Evolutionary conservation across 257 asterid species (phyloP).

Genomic region (Linderniella brevidens): DNA sequence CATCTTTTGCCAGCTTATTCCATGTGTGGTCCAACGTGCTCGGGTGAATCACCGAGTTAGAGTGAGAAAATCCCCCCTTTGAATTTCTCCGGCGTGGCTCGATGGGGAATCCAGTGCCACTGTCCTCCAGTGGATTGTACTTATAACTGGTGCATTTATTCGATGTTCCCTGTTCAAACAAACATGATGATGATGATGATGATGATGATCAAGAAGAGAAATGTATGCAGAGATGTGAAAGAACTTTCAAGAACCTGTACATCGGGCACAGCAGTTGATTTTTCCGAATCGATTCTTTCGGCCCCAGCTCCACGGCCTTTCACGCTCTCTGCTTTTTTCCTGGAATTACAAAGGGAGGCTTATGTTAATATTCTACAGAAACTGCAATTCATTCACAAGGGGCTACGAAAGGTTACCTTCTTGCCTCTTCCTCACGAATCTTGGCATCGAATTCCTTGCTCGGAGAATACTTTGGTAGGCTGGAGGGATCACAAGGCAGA

Average conservation of each 20-base stretch:
- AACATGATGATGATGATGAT: conserved; percentile 6
- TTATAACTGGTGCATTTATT: conserved; percentile 28
- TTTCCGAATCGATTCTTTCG: conserved; percentile 12
- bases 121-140: conserved; percentile 30
- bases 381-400: not conserved
- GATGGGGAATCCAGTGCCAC: conserved; percentile 44
- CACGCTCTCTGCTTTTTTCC: conserved; percentile 24
- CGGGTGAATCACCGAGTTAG: conserved; percentile 60
- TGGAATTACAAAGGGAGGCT: conserved; percentile 6
- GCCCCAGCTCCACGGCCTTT: conserved; percentile 20
- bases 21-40: conserved; percentile 27
- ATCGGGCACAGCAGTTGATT: conserved; percentile 13
- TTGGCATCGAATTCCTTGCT: conserved; percentile 67
- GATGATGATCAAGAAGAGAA: not conserved
- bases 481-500: conserved; percentile 74
- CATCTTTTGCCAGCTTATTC: conserved; percentile 24
- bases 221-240: not conserved
- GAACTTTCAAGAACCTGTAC: conserved; percentile 17
- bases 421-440: conserved; percentile 55
- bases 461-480: conserved; percentile 68
- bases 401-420: conserved; percentile 22
- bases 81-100: conserved; percentile 38
- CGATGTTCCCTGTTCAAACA: conserved; percentile 20
- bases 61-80: conserved; percentile 27
- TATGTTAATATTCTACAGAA: not conserved